Evolutionary conservation across 768 basidiomycete species (phyloP).

Genomic region (Rhodotorula kratochvilovae): DNA sequence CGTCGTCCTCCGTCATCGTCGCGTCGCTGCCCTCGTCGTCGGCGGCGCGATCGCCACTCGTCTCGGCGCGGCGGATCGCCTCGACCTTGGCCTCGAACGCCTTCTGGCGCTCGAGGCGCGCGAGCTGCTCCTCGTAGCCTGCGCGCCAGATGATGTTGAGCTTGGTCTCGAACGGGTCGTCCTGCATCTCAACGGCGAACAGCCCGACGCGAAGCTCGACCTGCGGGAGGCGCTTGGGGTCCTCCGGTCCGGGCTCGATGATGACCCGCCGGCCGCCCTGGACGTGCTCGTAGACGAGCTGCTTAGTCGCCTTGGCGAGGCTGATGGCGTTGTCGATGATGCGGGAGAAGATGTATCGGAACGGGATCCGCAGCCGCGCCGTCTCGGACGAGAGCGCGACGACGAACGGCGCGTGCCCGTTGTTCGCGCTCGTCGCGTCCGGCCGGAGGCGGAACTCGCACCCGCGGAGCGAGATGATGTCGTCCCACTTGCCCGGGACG

Average conservation of each 20-base stretch:
- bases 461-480: slow-evolving; percentile 60
- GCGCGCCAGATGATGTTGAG: slow-evolving; percentile 69
- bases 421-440: slow-evolving; percentile 19
- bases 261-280: slow-evolving; percentile 57
- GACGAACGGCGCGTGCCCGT: slow-evolving; percentile 27
- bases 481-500: slow-evolving; percentile 62
- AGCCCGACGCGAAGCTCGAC: slow-evolving; percentile 59
- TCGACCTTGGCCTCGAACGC: slow-evolving; percentile 74
- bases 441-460: slow-evolving; percentile 45
- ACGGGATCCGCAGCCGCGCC: slow-evolving; percentile 71
- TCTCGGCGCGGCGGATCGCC: slow-evolving; percentile 53
- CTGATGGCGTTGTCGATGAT: slow-evolving; percentile 67
- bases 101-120: slow-evolving; percentile 68
- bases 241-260: slow-evolving; percentile 64
- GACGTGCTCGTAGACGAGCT: slow-evolving; percentile 60
- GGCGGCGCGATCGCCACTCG: not conserved
- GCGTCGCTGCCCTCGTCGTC: not conserved
- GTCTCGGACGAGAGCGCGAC: slow-evolving; percentile 61
- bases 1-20: not conserved
- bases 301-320: slow-evolving; percentile 67
- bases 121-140: slow-evolving; percentile 66
- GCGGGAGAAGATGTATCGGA: slow-evolving; percentile 68
- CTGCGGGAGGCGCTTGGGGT: slow-evolving; percentile 65
- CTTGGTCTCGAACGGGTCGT: slow-evolving; percentile 75
- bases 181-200: slow-evolving; percentile 70